Evolutionary conservation across 116 monocot species (phyloP), one percentile per base, ranked within the genome.

Genomic region (Cymodocea nodosa): DNA sequence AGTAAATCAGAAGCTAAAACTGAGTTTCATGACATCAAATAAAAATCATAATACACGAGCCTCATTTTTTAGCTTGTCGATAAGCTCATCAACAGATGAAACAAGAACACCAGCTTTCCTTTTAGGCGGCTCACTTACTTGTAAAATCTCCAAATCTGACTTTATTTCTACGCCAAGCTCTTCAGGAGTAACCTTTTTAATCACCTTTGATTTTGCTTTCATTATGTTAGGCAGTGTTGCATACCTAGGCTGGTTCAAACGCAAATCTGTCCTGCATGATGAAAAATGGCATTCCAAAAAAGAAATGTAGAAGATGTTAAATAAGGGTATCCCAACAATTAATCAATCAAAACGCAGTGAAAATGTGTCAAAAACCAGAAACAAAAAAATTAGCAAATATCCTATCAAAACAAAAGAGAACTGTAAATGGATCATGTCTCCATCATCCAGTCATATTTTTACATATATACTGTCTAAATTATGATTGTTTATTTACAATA

Each of bases 141-240:
- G 80, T 78, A 90, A 65, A 15, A 97, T 78, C 59, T 97, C 87
- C 34, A 91, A 35, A 61, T 87, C 95, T 58, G 95, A 73, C 66
- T 72, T 83, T 16, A 88, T 76, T 65, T 90, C 91, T 54, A 91
- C 87, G 71, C 88, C 77, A 70, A 97, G 68, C 25, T 97, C 95
- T 73, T 74, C 70, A 15, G 78, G 85, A 51, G 87, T 78, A 16
- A 87, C 56, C 61, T 90, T 97, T 76, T 91, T 87, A 37, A 97
- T 97, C 51, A 81, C 75, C 76, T 97, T 97, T 15, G 90, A 88
- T 76, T 85, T 97, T 35, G 95, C 95, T 75, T 97, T 97, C 95
- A 97, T 97, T 69, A 97, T 97, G 78, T 97, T 97, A 15, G 95
- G 95, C 12, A 97, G 79, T 35, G 95, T 97, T 18, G 95, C 90